These are phyloP conservation scores for Pisolithus thermaeus DNA, from an alignment of 1,284 basidiomycete genomes.

Conservation along the genomic window DNA sequence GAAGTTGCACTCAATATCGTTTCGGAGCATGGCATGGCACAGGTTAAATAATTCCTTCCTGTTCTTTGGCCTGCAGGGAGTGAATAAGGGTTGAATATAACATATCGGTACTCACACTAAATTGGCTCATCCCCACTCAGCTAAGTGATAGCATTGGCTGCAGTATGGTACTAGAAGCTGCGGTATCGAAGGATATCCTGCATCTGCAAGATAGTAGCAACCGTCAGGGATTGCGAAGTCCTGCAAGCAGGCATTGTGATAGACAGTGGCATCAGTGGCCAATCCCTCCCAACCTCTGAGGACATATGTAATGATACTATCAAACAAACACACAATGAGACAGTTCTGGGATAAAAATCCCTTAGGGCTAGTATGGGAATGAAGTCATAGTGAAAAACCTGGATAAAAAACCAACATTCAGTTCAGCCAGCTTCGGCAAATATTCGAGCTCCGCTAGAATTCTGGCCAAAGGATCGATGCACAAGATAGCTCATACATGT, in stretches of 20 bases:
- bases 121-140: neutral
- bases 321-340: neutral
- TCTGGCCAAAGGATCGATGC: no score
- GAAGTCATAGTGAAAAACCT: no score
- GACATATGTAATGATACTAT: neutral
- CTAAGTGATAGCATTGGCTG: neutral
- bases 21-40: neutral
- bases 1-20: neutral
- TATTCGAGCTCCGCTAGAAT: no score
- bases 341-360: slow-evolving; percentile 1
- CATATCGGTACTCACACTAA: neutral
- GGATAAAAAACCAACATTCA: no score
- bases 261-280: neutral
- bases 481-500: no score
- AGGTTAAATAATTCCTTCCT: neutral
- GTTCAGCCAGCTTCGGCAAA: no score
- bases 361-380: no score
- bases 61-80: neutral
- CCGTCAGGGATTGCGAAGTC: neutral
- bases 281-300: slow-evolving; percentile 1
- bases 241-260: neutral
- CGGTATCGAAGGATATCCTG: neutral
- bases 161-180: neutral
- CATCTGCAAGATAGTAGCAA: slow-evolving; percentile 8
- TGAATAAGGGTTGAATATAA: neutral